Base-by-base conservation (phyloP, 164 flowering plant species). In the Saururus chinensis region DNA sequence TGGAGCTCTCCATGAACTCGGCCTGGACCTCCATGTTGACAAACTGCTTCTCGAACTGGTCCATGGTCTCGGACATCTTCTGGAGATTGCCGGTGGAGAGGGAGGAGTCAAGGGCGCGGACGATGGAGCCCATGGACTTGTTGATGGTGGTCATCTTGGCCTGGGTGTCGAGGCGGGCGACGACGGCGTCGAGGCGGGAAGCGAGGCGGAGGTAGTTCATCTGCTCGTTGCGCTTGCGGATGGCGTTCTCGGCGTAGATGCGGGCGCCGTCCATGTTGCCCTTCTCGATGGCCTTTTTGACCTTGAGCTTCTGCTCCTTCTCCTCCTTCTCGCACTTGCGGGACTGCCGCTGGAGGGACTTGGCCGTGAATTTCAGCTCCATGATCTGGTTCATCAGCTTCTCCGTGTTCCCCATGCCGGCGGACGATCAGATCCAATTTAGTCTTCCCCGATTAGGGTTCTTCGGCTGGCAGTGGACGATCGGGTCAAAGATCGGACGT, bases 201-300 rank as follows among this genome's bases (percentile, higher is more conserved):
- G 66, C 56, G 26, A 68, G 61, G 48, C 71, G 67, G 40, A 68
- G 71, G 60, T 68, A 68, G 35, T 68, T 63, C 64, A 68, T 59
- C 67, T 68, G 67, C 60, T 68, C 71, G 26, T 11, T 63, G 22
- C 71, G 63, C 48, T 59, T 63, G 20, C 71, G 71, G 59, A 68
- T 68, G 12, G 71, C 40, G 67, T 68, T 68, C 60, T 68, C 67
- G 3, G 71, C 71, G 56, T 68, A 64, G 64, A 68, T 68, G 14
- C 71, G 66, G 8, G 71, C 71, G 7, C 71, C 71, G 51, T 68
- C 71, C 64, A 68, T 59, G 63, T 63, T 64, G 0, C 67, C 67
- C 56, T 68, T 68, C 67, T 68, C 71, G 66, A 68, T 68, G 53
- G 71, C 71, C 48, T 68, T 68, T 63, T 68, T 68, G 54, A 68